Evolutionary conservation across 305 asterid genomes (phyloP).

Genomic region (Fraxinus nigra): DNA sequence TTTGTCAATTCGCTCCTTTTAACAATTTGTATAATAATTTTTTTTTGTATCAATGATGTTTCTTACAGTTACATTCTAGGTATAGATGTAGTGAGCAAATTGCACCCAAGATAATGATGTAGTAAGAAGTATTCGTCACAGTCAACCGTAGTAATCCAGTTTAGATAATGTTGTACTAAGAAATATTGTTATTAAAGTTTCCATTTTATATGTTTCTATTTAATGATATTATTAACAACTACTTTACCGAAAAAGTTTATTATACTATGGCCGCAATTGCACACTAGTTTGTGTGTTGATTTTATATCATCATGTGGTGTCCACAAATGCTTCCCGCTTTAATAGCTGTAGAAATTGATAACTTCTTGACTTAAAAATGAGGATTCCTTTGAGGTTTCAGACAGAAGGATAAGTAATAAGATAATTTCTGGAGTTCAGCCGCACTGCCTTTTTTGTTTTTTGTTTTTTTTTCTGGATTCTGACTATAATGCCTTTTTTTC

Average conservation of each 20-base stretch:
- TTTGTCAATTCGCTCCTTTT: not conserved
- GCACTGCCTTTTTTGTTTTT: not conserved
- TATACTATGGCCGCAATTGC: not conserved
- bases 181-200: not conserved
- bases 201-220: not conserved
- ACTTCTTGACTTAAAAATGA: not conserved
- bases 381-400: not conserved
- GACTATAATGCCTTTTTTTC: conserved; percentile 5
- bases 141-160: not conserved
- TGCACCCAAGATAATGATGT: not conserved
- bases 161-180: not conserved
- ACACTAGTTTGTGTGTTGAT: not conserved
- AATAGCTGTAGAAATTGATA: not conserved
- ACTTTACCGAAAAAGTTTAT: not conserved
- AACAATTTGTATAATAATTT: not conserved
- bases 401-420: not conserved
- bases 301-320: not conserved
- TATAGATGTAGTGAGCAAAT: not conserved
- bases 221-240: not conserved
- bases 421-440: not conserved
- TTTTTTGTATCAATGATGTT: not conserved
- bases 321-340: not conserved
- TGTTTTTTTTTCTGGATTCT: not conserved
- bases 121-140: not conserved
- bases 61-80: not conserved